These are phyloP conservation scores for Harringtonia lauricola DNA, from an alignment of 2,329 filamentous ascomycete species.

Conservation along the genomic window DNA sequence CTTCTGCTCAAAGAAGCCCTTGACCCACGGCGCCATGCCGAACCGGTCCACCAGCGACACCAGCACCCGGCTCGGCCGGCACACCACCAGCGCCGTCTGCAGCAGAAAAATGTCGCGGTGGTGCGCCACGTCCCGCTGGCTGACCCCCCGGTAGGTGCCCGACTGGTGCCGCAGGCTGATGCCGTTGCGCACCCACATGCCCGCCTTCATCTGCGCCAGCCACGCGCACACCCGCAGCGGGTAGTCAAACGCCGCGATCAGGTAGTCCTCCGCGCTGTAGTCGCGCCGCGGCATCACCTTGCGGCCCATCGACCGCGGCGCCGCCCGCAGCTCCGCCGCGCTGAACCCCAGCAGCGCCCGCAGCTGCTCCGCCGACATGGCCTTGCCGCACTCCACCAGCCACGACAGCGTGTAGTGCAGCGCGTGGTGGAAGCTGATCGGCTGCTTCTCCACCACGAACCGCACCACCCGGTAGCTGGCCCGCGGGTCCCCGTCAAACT, in stretches of 20 bases:
- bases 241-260: slow-evolving; percentile 84
- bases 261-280: slow-evolving; percentile 60
- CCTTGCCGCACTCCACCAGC: slow-evolving; percentile 82
- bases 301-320: slow-evolving; percentile 50
- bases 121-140: slow-evolving; percentile 82
- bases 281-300: slow-evolving; percentile 45
- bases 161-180: slow-evolving; percentile 94
- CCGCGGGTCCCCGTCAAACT: slow-evolving; percentile 53
- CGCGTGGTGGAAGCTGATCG: slow-evolving; percentile 95
- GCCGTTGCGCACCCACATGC: slow-evolving; percentile 97
- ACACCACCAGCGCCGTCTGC: slow-evolving; percentile 81
- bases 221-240: slow-evolving; percentile 89
- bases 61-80: slow-evolving; percentile 71
- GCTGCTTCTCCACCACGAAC: slow-evolving; percentile 78
- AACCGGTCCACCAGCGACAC: slow-evolving; percentile 88
- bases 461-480: slow-evolving; percentile 60
- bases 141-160: slow-evolving; percentile 81
- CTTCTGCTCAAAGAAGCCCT: slow-evolving; percentile 64
- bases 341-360: slow-evolving; percentile 61
- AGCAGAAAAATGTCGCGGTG: slow-evolving; percentile 91
- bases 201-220: slow-evolving; percentile 95
- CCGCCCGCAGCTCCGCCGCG: slow-evolving; percentile 55
- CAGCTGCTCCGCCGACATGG: slow-evolving; percentile 57
- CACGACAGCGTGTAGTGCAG: slow-evolving; percentile 94
- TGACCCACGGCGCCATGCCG: slow-evolving; percentile 78